A percentile compares a stretch with the other conserved stretches of the same genome.
Evolutionary conservation across 1,284 basidiomycete genomes (phyloP).

Genomic region (Crepidotus sp.): DNA sequence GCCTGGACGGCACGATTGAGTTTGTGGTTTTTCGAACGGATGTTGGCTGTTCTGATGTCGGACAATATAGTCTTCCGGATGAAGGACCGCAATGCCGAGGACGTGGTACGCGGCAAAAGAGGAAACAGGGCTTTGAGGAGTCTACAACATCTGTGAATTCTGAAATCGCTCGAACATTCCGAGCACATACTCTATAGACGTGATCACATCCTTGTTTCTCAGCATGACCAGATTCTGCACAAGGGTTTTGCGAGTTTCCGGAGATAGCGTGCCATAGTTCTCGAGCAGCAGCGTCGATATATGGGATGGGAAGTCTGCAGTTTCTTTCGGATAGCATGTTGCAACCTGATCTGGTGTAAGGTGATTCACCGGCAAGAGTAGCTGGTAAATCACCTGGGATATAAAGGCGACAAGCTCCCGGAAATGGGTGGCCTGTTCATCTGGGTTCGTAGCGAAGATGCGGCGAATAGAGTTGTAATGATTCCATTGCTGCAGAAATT

Average conservation of each 20-base stretch:
- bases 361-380: background rate
- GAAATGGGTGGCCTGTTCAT: conserved; percentile 77
- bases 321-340: conserved; percentile 85
- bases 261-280: conserved; percentile 60
- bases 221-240: conserved; percentile 90
- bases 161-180: too few species aligned
- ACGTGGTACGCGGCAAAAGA: conserved; percentile 84
- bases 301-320: conserved; percentile 73
- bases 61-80: conserved; percentile 96
- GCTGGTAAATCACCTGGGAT: conserved; percentile 48
- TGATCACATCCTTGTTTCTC: conserved; percentile 86
- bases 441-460: conserved; percentile 73
- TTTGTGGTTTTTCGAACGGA: conserved; percentile 87
- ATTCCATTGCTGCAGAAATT: conserved; percentile 98
- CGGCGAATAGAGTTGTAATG: conserved; percentile 86
- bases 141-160: conserved; percentile 32
- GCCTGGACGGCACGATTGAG: conserved; percentile 95
- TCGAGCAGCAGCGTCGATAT: conserved; percentile 70
- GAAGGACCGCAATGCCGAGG: conserved; percentile 71
- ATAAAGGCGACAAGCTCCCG: conserved; percentile 83
- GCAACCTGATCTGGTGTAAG: conserved; percentile 48
- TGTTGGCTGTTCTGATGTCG: conserved; percentile 90
- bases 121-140: conserved; percentile 90
- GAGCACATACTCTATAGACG: conserved; percentile 84
- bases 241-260: conserved; percentile 75